Evolutionary conservation across 2,329 filamentous ascomycete species (phyloP).

Genomic region (Colletotrichum noveboracense): DNA sequence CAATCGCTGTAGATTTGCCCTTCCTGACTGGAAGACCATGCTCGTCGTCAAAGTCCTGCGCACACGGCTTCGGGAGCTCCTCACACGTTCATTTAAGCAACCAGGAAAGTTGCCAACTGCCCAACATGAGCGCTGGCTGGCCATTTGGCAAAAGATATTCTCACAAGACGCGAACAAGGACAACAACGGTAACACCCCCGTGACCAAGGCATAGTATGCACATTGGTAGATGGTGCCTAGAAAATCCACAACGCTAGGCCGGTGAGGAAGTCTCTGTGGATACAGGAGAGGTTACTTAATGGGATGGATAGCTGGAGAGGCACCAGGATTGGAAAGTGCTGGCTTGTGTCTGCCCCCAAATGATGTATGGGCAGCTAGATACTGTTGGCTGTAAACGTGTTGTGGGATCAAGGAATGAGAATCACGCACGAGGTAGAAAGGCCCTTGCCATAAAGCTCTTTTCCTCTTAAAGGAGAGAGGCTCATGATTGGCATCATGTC

Average conservation of each 20-base stretch:
- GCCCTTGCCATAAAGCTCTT: neutral
- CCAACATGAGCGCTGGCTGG: conserved; percentile 76
- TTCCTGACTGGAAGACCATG: conserved; percentile 89
- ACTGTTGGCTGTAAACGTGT: neutral
- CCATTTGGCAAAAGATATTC: conserved; percentile 76
- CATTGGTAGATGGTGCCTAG: neutral
- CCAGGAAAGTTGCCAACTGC: conserved; percentile 66
- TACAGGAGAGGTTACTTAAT: neutral
- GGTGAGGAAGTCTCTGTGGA: neutral
- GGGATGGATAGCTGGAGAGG: neutral
- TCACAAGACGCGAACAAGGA: conserved; percentile 51
- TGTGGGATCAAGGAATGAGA: neutral
- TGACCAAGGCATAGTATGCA: conserved; percentile 31
- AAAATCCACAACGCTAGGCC: neutral
- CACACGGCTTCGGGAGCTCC: conserved; percentile 74
- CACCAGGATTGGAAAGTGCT: neutral
- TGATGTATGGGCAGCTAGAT: neutral
- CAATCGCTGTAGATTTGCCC: conserved; percentile 82
- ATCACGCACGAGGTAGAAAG: neutral
- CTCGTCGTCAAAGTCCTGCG: conserved; percentile 86
- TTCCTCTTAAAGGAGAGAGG: neutral
- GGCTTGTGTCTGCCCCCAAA: neutral
- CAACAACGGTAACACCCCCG: conserved; percentile 29
- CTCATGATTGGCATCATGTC: neutral
- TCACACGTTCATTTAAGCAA: conserved; percentile 73